phyloP scores from a whole-genome alignment of 2,329 filamentous ascomycete species.

The Rutstroemia sp. region DNA sequence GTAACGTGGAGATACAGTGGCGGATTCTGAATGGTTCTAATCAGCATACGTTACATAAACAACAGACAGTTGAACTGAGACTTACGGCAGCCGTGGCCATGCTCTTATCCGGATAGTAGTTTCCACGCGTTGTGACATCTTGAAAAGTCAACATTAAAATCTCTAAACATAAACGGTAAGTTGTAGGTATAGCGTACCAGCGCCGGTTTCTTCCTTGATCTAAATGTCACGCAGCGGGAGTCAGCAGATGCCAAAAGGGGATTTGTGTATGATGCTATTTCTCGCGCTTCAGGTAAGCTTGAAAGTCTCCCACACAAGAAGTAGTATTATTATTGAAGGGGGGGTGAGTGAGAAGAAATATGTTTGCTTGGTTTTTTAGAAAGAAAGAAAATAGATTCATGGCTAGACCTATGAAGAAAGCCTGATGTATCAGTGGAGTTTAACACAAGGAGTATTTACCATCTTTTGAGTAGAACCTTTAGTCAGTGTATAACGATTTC shows the following conservation, averaged over 20 bases:
- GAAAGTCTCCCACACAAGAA: conserved; percentile 48
- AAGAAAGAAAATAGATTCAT: conserved; percentile 30
- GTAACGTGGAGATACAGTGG: conserved; percentile 94
- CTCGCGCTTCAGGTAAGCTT: conserved; percentile 62
- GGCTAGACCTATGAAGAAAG: conserved; percentile 29
- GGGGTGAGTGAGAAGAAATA: conserved; percentile 23
- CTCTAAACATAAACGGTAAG: conserved; percentile 28
- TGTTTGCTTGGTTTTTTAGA: too few species aligned
- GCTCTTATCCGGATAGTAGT: conserved; percentile 93
- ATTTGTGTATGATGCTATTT: conserved; percentile 46
- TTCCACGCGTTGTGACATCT: conserved; percentile 98
- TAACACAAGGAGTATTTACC: conserved; percentile 80
- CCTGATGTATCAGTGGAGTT: conserved; percentile 58
- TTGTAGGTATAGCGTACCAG: conserved; percentile 75
- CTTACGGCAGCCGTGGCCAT: conserved; percentile 91
- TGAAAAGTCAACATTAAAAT: conserved; percentile 52
- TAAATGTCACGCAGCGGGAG: conserved; percentile 79
- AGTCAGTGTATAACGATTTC: conserved; percentile 93
- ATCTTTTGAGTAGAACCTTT: conserved; percentile 98
- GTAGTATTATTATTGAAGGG: conserved; percentile 25
- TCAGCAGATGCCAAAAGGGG: conserved; percentile 90
- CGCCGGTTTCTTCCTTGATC: conserved; percentile 99
- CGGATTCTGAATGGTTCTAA: conserved; percentile 59
- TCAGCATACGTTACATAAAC: background rate
- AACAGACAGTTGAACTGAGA: conserved; percentile 15